Evolutionary conservation across 2,329 filamentous ascomycete genomes (phyloP).

Genomic region (Alternaria viburni): DNA sequence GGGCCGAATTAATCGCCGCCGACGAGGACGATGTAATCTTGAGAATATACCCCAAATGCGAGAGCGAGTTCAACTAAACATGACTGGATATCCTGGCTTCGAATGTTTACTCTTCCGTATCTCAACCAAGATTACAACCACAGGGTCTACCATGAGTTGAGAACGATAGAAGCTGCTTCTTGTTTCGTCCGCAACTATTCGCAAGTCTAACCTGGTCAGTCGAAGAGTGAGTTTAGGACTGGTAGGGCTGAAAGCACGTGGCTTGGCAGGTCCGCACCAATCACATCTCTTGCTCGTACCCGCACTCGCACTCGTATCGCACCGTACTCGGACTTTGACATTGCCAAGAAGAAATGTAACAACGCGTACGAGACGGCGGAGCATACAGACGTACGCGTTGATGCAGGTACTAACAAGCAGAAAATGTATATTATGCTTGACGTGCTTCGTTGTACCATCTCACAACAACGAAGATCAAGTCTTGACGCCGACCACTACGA

Average conservation of each 20-base stretch:
- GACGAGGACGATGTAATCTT: neutral
- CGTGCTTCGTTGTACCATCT: neutral
- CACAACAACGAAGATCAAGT: neutral
- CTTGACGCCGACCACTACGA: neutral
- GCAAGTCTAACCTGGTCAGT: neutral
- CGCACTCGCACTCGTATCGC: neutral
- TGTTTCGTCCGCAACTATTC: neutral
- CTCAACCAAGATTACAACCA: neutral
- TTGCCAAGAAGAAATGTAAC: neutral
- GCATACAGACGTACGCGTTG: neutral
- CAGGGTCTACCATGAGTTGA: neutral
- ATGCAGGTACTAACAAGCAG: neutral
- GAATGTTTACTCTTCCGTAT: neutral
- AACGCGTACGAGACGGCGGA: neutral
- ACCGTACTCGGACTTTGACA: neutral
- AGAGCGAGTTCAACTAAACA: neutral
- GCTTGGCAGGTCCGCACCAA: neutral
- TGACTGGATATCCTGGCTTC: neutral
- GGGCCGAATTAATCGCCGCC: conserved; percentile 4
- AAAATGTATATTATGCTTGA: neutral
- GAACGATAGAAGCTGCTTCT: neutral
- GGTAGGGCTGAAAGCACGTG: neutral
- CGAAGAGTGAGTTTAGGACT: no score
- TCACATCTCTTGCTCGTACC: neutral
- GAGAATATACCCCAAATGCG: neutral